phyloP scores from a whole-genome alignment of 495 filamentous ascomycete species.

The Corynascus novoguineensis region DNA sequence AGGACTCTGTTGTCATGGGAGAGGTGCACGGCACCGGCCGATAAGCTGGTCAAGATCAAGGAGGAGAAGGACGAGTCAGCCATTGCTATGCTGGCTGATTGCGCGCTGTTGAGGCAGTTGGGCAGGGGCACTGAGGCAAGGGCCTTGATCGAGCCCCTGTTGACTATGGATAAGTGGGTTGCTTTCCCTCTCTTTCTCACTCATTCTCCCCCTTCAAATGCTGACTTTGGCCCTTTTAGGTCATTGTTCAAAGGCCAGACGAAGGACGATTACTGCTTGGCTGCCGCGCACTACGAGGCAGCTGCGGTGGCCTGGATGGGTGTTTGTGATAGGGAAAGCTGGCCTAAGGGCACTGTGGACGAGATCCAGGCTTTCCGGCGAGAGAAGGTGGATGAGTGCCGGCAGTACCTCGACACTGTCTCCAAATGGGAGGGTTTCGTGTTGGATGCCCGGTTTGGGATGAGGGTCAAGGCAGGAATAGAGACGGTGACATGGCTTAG shows the following conservation, averaged over 20 bases:
- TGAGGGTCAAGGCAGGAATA: conserved; percentile 75
- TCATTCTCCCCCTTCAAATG: background rate
- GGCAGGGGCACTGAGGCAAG: conserved; percentile 59
- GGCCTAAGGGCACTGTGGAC: conserved; percentile 18
- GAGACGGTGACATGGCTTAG: conserved; percentile 71
- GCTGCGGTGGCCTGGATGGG: conserved; percentile 76
- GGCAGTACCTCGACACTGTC: conserved; percentile 69
- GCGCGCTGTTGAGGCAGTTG: conserved; percentile 60
- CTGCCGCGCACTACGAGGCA: conserved; percentile 84
- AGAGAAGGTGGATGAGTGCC: conserved; percentile 59
- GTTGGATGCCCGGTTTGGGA: conserved; percentile 76
- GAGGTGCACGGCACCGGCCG: conserved; percentile 46
- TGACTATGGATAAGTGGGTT: conserved; percentile 59
- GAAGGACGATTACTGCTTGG: conserved; percentile 76
- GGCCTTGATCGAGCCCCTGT: conserved; percentile 51
- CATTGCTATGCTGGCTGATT: conserved; percentile 59
- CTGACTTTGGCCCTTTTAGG: conserved; percentile 28
- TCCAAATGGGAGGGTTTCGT: conserved; percentile 80
- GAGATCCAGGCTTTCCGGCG: conserved; percentile 42
- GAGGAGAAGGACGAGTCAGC: conserved; percentile 75
- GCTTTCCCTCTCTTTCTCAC: background rate
- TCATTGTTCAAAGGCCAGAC: conserved; percentile 62
- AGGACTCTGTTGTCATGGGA: conserved; percentile 61
- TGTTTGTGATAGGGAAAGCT: conserved; percentile 28
- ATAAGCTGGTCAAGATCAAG: conserved; percentile 53